These are phyloP conservation scores for Citrullus mucosospermus DNA, from an alignment of 306 rosid genomes.

Conservation along the genomic window DNA sequence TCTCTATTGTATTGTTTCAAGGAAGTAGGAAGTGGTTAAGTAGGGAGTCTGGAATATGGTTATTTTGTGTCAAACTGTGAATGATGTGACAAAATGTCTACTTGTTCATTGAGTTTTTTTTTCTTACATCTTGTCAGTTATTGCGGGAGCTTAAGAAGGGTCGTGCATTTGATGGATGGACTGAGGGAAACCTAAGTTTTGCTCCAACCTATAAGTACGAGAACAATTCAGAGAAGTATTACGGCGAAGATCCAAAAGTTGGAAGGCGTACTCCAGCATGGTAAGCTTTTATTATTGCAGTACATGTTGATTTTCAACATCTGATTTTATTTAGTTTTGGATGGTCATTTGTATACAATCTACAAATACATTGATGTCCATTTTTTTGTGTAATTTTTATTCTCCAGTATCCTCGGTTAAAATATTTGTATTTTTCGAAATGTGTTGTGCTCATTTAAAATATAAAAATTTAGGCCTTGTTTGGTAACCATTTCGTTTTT, in stretches of 20 bases:
- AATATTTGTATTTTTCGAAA: background rate
- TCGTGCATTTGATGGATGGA: slow-evolving; percentile 82
- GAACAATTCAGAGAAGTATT: slow-evolving; percentile 61
- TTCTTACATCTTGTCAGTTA: slow-evolving; percentile 46
- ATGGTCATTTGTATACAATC: background rate
- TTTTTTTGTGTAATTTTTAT: background rate
- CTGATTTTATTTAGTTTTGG: background rate
- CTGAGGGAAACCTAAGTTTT: slow-evolving; percentile 68
- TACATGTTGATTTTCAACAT: background rate
- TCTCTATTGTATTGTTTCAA: background rate
- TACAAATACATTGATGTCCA: background rate
- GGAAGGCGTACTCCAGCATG: slow-evolving; percentile 85
- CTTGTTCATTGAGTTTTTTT: slow-evolving; percentile 15
- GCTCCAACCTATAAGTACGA: slow-evolving; percentile 92
- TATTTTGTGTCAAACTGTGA: background rate
- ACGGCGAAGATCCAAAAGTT: slow-evolving; percentile 63
- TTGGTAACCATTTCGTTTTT: too few species aligned
- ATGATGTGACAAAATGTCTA: background rate
- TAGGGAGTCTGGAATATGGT: background rate
- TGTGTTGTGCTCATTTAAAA: background rate
- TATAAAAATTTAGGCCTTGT: background rate
- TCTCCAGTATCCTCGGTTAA: background rate
- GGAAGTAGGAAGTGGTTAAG: background rate
- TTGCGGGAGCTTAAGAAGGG: slow-evolving; percentile 47
- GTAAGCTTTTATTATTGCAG: slow-evolving; percentile 33